phyloP scores from a whole-genome alignment of 768 basidiomycete genomes.

The Lenzites betulinus region DNA sequence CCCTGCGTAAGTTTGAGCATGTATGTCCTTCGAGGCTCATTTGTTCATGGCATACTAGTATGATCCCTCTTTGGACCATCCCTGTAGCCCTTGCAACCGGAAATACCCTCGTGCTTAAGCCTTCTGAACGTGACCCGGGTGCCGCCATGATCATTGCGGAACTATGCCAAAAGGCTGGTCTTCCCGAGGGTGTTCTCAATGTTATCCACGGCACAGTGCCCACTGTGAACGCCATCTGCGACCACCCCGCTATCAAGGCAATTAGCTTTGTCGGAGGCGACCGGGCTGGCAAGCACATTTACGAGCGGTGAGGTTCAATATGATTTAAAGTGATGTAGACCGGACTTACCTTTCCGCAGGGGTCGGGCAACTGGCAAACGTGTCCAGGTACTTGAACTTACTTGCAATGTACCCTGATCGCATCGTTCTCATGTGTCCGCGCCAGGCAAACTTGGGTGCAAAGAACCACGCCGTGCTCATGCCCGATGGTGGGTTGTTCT shows the following conservation, averaged over 20 bases:
- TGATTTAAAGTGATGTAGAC: background rate
- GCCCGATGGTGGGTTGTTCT: constrained; percentile 73
- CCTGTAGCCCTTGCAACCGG: constrained; percentile 87
- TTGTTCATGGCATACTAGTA: constrained; percentile 42
- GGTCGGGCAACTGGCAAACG: constrained; percentile 88
- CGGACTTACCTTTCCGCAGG: constrained; percentile 37
- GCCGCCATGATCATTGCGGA: constrained; percentile 98
- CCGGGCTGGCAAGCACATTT: constrained; percentile 91
- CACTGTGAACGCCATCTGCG: constrained; percentile 93
- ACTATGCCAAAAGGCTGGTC: constrained; percentile 82
- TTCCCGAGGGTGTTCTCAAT: constrained; percentile 88
- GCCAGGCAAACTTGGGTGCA: constrained; percentile 82
- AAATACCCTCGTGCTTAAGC: constrained; percentile 93
- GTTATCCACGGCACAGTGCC: constrained; percentile 88
- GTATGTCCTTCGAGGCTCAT: background rate
- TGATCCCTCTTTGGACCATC: constrained; percentile 98
- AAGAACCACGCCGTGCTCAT: constrained; percentile 95
- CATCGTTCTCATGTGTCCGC: background rate
- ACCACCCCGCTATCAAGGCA: constrained; percentile 87
- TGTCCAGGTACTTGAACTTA: constrained; percentile 56
- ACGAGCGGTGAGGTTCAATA: constrained; percentile 58
- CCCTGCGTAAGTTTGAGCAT: constrained; percentile 61
- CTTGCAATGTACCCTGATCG: background rate
- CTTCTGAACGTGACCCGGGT: constrained; percentile 95
- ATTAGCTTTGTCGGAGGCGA: constrained; percentile 98